Evolutionary conservation across 495 filamentous ascomycete species (phyloP).

Genomic region (Echria macrotheca): DNA sequence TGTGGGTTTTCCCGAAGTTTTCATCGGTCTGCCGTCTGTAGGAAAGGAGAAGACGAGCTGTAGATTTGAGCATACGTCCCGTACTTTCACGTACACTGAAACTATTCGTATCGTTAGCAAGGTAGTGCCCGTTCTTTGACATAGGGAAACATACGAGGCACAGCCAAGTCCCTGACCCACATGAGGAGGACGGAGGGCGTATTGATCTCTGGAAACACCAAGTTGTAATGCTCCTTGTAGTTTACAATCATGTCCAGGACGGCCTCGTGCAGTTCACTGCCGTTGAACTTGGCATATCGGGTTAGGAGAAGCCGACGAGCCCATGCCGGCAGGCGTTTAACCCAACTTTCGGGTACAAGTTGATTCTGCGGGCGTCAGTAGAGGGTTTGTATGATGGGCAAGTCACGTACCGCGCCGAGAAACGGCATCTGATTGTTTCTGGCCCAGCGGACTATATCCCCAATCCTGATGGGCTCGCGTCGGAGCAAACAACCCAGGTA

Average conservation of each 20-base stretch:
- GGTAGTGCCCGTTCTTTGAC: too few species aligned
- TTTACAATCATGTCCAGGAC: conserved; percentile 56
- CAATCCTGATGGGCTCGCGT: conserved; percentile 38
- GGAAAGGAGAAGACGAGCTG: conserved; percentile 54
- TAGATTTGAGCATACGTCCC: too few species aligned
- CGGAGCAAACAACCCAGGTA: conserved; percentile 41
- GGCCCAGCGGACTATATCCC: conserved; percentile 41
- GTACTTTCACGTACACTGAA: too few species aligned
- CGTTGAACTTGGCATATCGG: conserved; percentile 39
- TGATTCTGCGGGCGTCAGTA: too few species aligned
- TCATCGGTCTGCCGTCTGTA: conserved; percentile 17
- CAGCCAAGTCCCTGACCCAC: conserved; percentile 64
- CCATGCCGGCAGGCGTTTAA: conserved; percentile 55
- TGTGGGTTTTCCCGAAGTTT: conserved; percentile 1
- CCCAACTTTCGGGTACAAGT: conserved; percentile 61
- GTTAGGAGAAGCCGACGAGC: conserved; percentile 51
- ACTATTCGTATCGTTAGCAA: too few species aligned
- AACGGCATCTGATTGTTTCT: conserved; percentile 36
- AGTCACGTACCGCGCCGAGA: conserved; percentile 36
- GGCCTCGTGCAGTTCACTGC: conserved; percentile 57
- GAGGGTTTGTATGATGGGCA: too few species aligned
- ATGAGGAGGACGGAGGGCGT: conserved; percentile 58
- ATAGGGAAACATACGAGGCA: conserved; percentile 73
- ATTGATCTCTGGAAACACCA: conserved; percentile 71
- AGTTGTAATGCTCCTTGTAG: conserved; percentile 60